These are phyloP conservation scores for Cutaneotrichosporon arboriforme DNA, from an alignment of 1,284 basidiomycete genomes.

Conservation along the genomic window DNA sequence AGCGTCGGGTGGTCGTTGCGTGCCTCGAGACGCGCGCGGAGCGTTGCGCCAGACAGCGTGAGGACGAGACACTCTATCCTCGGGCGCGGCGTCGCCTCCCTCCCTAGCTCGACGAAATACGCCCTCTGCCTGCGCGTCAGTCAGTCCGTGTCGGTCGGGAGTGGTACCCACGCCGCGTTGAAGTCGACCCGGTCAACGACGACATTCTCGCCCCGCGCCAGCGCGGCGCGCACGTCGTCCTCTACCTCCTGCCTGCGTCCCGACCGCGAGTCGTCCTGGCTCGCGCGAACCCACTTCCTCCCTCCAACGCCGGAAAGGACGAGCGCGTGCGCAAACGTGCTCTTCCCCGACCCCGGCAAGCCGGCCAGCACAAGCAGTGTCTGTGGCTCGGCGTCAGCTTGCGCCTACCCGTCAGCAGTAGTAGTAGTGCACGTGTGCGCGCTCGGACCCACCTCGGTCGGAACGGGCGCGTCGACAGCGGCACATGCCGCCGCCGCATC, in stretches of 20 bases:
- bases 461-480: no score
- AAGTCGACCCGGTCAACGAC: constrained; percentile 46
- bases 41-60: constrained; percentile 18
- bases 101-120: constrained; percentile 41
- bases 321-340: constrained; percentile 37
- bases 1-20: constrained; percentile 43
- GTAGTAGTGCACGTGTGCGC: no score
- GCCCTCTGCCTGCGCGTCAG: constrained; percentile 38
- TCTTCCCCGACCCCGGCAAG: constrained; percentile 44
- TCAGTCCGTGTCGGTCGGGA: not conserved
- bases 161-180: constrained; percentile 34
- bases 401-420: no score
- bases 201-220: constrained; percentile 37
- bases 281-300: constrained; percentile 38
- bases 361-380: constrained; percentile 43
- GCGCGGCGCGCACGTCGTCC: constrained; percentile 23
- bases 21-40: constrained; percentile 26
- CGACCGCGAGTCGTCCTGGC: constrained; percentile 44
- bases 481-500: no score
- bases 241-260: constrained; percentile 42
- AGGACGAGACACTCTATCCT: constrained; percentile 26
- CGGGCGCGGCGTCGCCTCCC: constrained; percentile 11
- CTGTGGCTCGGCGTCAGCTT: constrained; percentile 21
- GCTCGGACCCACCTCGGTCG: no score
- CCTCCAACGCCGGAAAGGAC: constrained; percentile 12